These are phyloP conservation scores for Aspergillus luchuensis DNA, from an alignment of 2,329 filamentous ascomycete genomes.

Conservation along the genomic window DNA sequence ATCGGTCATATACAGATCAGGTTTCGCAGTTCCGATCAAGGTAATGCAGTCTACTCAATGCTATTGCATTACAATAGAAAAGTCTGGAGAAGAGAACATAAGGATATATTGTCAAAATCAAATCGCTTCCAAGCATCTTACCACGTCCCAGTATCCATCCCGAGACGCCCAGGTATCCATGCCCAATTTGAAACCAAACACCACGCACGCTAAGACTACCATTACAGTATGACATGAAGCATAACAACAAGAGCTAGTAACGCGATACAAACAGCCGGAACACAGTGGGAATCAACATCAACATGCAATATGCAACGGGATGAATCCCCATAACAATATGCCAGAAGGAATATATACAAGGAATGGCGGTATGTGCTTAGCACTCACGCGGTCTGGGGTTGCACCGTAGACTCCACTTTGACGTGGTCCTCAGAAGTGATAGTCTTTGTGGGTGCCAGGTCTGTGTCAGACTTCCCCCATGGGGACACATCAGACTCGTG, in stretches of 20 bases:
- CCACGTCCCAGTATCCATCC: conserved; percentile 3
- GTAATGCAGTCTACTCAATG: no score
- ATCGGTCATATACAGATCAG: background rate
- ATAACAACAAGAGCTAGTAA: background rate
- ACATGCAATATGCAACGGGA: conserved; percentile 1
- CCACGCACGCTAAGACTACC: conserved; percentile 4
- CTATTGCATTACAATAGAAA: no score
- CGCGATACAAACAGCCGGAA: background rate
- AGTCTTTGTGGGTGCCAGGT: background rate
- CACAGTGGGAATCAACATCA: background rate
- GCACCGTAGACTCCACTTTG: background rate
- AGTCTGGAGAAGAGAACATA: background rate
- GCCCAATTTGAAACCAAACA: conserved; percentile 7
- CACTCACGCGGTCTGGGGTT: background rate
- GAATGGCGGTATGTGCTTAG: background rate
- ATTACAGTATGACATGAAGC: background rate
- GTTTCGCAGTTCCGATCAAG: no score
- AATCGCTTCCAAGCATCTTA: background rate
- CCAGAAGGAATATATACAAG: conserved; percentile 9
- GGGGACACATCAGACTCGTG: background rate
- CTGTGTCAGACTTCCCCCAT: background rate
- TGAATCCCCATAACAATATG: conserved; percentile 1
- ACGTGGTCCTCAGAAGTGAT: conserved; percentile 1
- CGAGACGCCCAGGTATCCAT: conserved; percentile 19
- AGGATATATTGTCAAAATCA: background rate